Evolutionary conservation across 169 alveolate genomes (phyloP), one percentile per base, ranked within the genome.

Genomic region (Plasmodium fragile): DNA sequence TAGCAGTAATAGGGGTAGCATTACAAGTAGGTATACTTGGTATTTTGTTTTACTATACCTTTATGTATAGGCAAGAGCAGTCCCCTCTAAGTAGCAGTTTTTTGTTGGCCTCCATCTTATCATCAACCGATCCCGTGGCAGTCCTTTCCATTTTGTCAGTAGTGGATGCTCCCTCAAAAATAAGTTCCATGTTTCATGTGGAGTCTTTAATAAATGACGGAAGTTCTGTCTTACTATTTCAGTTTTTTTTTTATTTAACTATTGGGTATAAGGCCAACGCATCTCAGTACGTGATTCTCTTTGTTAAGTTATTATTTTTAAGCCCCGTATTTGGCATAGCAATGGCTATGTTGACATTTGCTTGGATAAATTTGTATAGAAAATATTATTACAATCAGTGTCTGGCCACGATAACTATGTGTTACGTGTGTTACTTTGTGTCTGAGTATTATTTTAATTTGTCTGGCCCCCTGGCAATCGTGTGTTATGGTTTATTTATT

Each of bases 71-170:
- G 41, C 92, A 84, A 28, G 92, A 95, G 49, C 82, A 65, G 30
- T 70, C 95, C 45, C 92, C 95, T 1, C 82, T 94, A 69, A 80
- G 96, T n/a, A 94, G 96, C 41, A 95, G 98, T 81, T 97, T 97
- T 77, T 83, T 97, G 10, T 84, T 97, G 34, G 98, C 98, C 18
- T 96, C 98, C 30, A 95, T 97, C 7, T 81, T 97, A 30, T 95
- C 98, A 2, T 97, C 98, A n/a, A 97, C 98, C 0, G 98, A 97
- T 75, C 98, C 98, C n/a, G 98, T 97, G 16, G 98, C 98, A 3
- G 98, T 97, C 30, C 94, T 97, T 22, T 93, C 98, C 0, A 97
- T 97, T 25, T 96, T 97, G 30, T 93, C 93, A 18, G 97, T 96
- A 32, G 97, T 97, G 22, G 95, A 95, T 41, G 98, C 98, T 0